Base-by-base conservation (phyloP, 2,329 filamentous ascomycete genomes). In the Fusarium albidum region DNA sequence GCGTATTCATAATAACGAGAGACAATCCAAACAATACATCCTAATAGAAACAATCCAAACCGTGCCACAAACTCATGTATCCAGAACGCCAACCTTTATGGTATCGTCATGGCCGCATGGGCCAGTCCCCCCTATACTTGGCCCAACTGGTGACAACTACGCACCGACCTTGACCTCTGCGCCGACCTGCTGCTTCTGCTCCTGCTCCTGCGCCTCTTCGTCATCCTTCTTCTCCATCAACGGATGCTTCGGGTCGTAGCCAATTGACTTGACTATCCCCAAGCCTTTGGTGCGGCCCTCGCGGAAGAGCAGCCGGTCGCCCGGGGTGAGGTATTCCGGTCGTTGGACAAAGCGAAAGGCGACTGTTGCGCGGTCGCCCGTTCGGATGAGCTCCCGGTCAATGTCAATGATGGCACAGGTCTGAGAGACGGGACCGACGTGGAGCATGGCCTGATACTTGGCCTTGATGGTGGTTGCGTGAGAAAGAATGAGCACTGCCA, bases 341-440 rank as follows among this genome's bases (percentile, higher is more conserved):
- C 94, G 81, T 73, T 97, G 95, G 4, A 97, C 89, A 69, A 99
- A 99, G 9, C 89, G 87, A 76, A 99, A 99, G 0, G 94, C 95
- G 2, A 99, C 95, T 0, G 88, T 88, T 3, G 95, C 95, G n/a
- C 94, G 83, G 71, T 98, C 95, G 9, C 95, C 95, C 0, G 94
- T 97, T 8, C 95, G 86, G 61, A 99, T 97, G 67, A 93, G 95
- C 21, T 90, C 90, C n/a, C 94, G 87, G 71, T 99, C 95, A 62
- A 99, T 95, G 69, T 97, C 95, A 68, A 99, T 96, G 69, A 99
- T 97, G 10, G 92, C 88, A 69, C 95, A 99, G 0, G 95, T 99
- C 76, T 99, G 95, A 33, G 90, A 92, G 35, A 99, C 90, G 0
- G 95, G 91, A 0, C 95, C 95, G 5, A 99, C 93, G 67, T 99